phyloP scores from a whole-genome alignment of 1,284 basidiomycete genomes.

The Inonotus hispidus region DNA sequence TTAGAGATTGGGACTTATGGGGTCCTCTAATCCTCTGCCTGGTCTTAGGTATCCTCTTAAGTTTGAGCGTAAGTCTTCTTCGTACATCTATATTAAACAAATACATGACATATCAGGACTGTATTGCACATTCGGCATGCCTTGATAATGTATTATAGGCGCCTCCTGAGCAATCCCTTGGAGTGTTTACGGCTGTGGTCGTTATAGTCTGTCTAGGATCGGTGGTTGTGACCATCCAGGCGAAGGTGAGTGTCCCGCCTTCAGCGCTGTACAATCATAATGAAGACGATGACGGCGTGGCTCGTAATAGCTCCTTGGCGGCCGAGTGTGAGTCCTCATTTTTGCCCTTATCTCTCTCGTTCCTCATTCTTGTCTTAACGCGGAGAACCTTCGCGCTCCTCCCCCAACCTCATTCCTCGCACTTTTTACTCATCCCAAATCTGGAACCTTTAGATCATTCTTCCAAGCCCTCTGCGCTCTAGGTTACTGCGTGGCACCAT shows the following conservation, averaged over 20 bases:
- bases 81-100: too few species aligned
- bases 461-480: constrained; percentile 93
- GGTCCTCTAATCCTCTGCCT: constrained; percentile 87
- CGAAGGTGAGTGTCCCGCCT: constrained; percentile 54
- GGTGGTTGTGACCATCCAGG: constrained; percentile 86
- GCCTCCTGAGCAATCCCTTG: constrained; percentile 75
- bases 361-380: constrained; percentile 5
- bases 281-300: not conserved
- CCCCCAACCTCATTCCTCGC: too few species aligned
- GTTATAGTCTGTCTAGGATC: constrained; percentile 88
- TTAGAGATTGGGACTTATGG: constrained; percentile 95
- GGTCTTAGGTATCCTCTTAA: constrained; percentile 80
- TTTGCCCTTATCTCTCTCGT: not conserved
- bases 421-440: not conserved
- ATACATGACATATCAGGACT: too few species aligned
- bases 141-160: constrained; percentile 46
- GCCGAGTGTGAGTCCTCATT: constrained; percentile 68
- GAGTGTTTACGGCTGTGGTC: constrained; percentile 88
- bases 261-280: not conserved
- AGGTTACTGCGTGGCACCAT: constrained; percentile 87
- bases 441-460: constrained; percentile 61
- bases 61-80: constrained; percentile 64
- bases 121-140: constrained; percentile 7
- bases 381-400: too few species aligned
- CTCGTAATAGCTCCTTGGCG: constrained; percentile 70